These are phyloP conservation scores for Grifola frondosa DNA, from an alignment of 1,284 basidiomycete species.

Conservation along the genomic window DNA sequence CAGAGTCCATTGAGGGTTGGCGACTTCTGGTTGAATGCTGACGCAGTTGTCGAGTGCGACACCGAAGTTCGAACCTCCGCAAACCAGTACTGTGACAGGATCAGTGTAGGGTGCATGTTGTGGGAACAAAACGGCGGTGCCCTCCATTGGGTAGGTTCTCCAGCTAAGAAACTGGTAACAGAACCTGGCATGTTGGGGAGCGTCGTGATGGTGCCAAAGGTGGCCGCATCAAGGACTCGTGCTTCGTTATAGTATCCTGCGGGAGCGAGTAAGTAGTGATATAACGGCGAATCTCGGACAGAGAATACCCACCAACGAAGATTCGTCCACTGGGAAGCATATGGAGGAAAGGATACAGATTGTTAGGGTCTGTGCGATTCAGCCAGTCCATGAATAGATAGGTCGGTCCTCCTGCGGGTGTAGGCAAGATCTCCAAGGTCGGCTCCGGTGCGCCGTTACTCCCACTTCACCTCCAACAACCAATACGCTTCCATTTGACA, in stretches of 20 bases:
- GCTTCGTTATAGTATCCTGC: conserved; percentile 78
- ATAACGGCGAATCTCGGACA: no score
- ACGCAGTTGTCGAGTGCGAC: conserved; percentile 72
- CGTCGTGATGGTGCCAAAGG: conserved; percentile 55
- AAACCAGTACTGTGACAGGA: conserved; percentile 66
- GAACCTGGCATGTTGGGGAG: conserved; percentile 74
- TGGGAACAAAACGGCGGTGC: conserved; percentile 67
- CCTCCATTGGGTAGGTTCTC: conserved; percentile 80
- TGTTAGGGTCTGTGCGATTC: conserved; percentile 68
- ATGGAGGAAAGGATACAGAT: conserved; percentile 74
- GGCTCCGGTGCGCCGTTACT: conserved; percentile 65
- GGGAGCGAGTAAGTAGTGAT: conserved; percentile 1
- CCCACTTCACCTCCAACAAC: conserved; percentile 74
- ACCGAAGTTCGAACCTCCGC: conserved; percentile 67
- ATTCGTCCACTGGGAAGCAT: conserved; percentile 64
- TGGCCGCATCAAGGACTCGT: conserved; percentile 65
- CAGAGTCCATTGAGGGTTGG: conserved; percentile 59
- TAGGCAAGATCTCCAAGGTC: conserved; percentile 60
- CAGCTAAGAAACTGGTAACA: conserved; percentile 71
- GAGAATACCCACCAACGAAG: conserved; percentile 65
- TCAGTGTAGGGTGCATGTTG: conserved; percentile 70
- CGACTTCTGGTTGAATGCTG: conserved; percentile 57
- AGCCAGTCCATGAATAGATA: conserved; percentile 45
- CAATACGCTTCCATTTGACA: conserved; percentile 69
- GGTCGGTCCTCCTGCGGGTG: conserved; percentile 42